Conservation (phyloP, 2,329 filamentous ascomycete species). For the Diaporthe australafricana region DNA sequence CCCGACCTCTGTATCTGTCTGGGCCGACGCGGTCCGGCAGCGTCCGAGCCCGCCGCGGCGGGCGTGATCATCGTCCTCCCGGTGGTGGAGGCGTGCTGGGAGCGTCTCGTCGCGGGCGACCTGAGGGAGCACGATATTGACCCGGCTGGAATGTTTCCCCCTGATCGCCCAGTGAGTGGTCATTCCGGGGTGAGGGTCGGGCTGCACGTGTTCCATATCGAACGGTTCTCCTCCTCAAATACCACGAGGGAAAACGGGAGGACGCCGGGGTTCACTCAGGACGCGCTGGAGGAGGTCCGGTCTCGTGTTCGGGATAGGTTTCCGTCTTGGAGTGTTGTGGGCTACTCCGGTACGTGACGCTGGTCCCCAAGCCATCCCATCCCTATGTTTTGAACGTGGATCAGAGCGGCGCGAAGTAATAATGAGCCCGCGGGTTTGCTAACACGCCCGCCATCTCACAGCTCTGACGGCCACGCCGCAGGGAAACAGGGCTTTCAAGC, state of each 20-base stretch:
- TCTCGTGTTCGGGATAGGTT: conserved; percentile 1
- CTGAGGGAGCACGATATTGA: conserved; percentile 33
- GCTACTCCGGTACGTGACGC: conserved; percentile 30
- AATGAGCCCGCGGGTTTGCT: neutral
- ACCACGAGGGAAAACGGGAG: neutral
- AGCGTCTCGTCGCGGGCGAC: neutral
- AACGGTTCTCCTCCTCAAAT: neutral
- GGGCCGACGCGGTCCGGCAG: neutral
- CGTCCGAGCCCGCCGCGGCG: neutral
- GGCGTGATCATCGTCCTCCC: conserved; percentile 33
- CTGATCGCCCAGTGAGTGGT: neutral
- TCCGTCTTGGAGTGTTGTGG: conserved; percentile 11
- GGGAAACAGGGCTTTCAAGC: conserved; percentile 31
- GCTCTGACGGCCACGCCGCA: conserved; percentile 31
- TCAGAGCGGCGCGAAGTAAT: neutral
- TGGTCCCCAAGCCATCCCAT: no score
- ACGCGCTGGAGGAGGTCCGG: conserved; percentile 29
- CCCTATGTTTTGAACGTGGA: neutral
- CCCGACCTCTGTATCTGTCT: conserved; percentile 28
- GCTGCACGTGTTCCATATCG: conserved; percentile 34
- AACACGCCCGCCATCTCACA: neutral
- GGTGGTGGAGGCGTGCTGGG: conserved; percentile 22
- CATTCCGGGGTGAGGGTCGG: conserved; percentile 1
- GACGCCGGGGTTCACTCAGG: neutral
- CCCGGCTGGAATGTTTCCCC: conserved; percentile 25